Base-by-base conservation (phyloP, 257 asterid species). In the Haberlea rhodopensis region DNA sequence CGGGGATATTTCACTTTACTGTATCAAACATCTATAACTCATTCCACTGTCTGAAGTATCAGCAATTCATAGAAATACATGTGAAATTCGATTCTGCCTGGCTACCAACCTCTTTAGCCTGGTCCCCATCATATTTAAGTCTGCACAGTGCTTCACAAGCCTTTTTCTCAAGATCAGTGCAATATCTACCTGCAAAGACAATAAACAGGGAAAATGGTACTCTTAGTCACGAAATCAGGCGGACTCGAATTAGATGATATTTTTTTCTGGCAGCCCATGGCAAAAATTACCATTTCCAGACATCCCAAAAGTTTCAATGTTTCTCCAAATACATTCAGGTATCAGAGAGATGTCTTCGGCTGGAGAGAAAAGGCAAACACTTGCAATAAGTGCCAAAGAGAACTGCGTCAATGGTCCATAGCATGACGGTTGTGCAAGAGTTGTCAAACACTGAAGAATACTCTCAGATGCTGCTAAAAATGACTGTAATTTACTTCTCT, bases 261-360 rank as follows among this genome's bases (percentile, higher is more conserved):
- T 60, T 60, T 73, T 71, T 56, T 24, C 49, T 43, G 71, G 73
- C 26, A 52, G 37, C 24, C 40, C 65, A 57, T 62, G 63, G 71
- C 55, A 63, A 54, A 28, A 63, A 57, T 61, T 89, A 89, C 97
- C 96, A 53, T 78, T 80, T 73, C 65, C 72, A 46, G 84, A 81
- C 76, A 63, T 68, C 67, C 91, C 95, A 77, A 87, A 78, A 53
- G 82, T 77, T 78, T 92, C 97, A 64, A 92, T 83, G 67, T 81
- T 82, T 68, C 81, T 77, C 99, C 99, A 92, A 62, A 92, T 75
- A 74, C 79, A 77, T 76, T 85, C 94, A 53, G 97, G 96, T 73
- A 92, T 80, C 73, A 92, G 78, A 54, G 89, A 79, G 66, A 87
- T 75, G 81, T 92, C 94, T 73, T 89, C 99, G 61, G 80, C 63